Evolutionary conservation across 2,329 filamentous ascomycete genomes (phyloP), one percentile per base, ranked within the genome.

Genomic region (Sclerotinia subarctica): DNA sequence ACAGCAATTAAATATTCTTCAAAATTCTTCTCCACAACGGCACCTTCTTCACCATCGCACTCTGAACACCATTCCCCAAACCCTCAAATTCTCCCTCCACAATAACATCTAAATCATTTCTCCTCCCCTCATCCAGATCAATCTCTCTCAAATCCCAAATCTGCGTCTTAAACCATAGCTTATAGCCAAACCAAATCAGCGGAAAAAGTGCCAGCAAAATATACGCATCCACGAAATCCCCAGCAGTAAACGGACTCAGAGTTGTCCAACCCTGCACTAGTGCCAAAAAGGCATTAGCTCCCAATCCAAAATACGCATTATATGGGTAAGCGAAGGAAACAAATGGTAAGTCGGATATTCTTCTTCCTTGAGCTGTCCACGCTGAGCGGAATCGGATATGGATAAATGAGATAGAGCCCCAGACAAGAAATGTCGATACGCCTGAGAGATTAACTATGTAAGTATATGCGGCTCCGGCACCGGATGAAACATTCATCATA

Each of bases 401-500:
- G 4, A 86, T 90, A 73, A 90, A 85, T 35, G 84, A 88, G 73
- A 92, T 92, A 49, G 83, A 83, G 2, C 82, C 89, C 90, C 90
- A 92, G 53, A 91, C 89, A 2, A 92, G 76, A 74, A 92, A 92
- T 0, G 89, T 90, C 49, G 87, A 88, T 2, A 91, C 88, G 5
- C 89, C 90, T 7, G 83, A 86, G 0, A 91, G 80, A 73, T 90
- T 91, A 74, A 92, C 86, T 69, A 92, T 90, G 77, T 91, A 91
- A 8, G 77, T 78, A 76, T 91, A 92, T 0, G 88, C 88, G 69
- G 84, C 82, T 54, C 84, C 83, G 0, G 88, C 88, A 10, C 88
- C 88, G 0, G 88, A 90, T 49, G 84, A 88, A 46, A 90, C 79
- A 73, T 91, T 92, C 86, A 92, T 90, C 84, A 92, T 86, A n/a